These are phyloP conservation scores for Trypanosomatidae sp. DNA, from an alignment of 208 protist genomes.

Conservation along the genomic window DNA sequence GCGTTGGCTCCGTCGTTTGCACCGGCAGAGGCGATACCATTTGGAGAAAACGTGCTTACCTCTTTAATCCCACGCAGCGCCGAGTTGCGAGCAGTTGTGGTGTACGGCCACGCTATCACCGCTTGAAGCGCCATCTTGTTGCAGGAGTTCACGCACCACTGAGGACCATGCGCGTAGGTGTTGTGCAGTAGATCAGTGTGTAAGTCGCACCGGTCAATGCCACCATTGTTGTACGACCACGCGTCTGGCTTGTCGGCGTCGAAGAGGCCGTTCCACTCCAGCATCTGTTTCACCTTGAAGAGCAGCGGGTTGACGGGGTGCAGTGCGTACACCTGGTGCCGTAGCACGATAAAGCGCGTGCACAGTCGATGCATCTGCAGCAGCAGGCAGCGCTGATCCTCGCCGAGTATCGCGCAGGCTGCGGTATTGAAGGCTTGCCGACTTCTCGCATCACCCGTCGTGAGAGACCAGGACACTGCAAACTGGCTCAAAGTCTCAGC, in stretches of 20 bases:
- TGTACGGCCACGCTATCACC: constrained; percentile 7
- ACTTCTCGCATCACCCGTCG: not conserved
- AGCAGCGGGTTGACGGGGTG: constrained; percentile 11
- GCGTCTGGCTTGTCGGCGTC: constrained; percentile 9
- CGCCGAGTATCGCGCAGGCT: constrained; percentile 10
- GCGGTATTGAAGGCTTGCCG: constrained; percentile 13
- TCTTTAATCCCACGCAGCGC: constrained; percentile 4
- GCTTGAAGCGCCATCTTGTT: constrained; percentile 3
- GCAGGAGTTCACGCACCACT: constrained; percentile 5
- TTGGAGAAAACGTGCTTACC: not conserved
- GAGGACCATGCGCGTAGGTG: constrained; percentile 4
- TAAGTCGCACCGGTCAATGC: constrained; percentile 15
- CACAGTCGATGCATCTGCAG: constrained; percentile 28
- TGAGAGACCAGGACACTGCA: constrained; percentile 27
- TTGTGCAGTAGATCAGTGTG: constrained; percentile 10
- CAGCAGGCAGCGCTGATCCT: constrained; percentile 16
- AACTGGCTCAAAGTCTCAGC: constrained; percentile 15
- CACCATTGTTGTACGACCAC: constrained; percentile 5
- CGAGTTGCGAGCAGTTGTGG: not conserved
- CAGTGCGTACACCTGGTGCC: constrained; percentile 20
- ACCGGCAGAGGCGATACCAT: constrained; percentile 1
- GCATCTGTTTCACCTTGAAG: constrained; percentile 40
- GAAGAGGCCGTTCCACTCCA: constrained; percentile 24
- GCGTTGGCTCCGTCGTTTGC: not conserved
- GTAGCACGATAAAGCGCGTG: constrained; percentile 15